Evolutionary conservation across 805 yeast genomes (phyloP).

Genomic region (Starmera amethionina): DNA sequence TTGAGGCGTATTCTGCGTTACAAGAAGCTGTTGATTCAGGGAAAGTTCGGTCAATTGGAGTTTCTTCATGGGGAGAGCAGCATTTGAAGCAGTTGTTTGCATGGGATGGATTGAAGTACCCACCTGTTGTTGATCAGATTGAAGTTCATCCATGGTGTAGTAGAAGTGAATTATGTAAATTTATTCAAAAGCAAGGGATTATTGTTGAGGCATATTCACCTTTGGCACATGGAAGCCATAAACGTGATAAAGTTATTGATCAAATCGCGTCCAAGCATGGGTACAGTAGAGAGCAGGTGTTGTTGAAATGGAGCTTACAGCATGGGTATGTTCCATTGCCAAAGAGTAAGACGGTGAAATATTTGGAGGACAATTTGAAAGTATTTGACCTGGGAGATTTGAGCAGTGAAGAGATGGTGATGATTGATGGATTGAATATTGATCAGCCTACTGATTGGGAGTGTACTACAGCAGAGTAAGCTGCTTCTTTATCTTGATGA

Average conservation of each 20-base stretch:
- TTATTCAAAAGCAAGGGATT: constrained; percentile 35
- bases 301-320: constrained; percentile 48
- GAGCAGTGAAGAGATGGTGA: constrained; percentile 28
- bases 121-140: constrained; percentile 73
- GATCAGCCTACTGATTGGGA: constrained; percentile 77
- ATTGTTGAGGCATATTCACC: constrained; percentile 56
- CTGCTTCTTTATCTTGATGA: no score
- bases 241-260: constrained; percentile 33
- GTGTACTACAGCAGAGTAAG: not conserved
- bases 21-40: constrained; percentile 63
- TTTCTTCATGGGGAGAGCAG: constrained; percentile 57
- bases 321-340: constrained; percentile 50
- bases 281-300: constrained; percentile 38
- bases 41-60: constrained; percentile 60
- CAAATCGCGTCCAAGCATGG: constrained; percentile 31
- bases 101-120: constrained; percentile 44
- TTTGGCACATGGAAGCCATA: constrained; percentile 42
- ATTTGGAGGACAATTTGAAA: constrained; percentile 31
- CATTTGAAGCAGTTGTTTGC: constrained; percentile 57
- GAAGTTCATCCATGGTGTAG: constrained; percentile 43
- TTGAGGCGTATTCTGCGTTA: constrained; percentile 65
- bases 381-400: constrained; percentile 34
- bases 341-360: constrained; percentile 26
- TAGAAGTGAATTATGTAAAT: constrained; percentile 32
- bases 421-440: constrained; percentile 40